phyloP scores from a whole-genome alignment of 192 early-diverging fungal genomes.

The Dimargaris cristalligena region DNA sequence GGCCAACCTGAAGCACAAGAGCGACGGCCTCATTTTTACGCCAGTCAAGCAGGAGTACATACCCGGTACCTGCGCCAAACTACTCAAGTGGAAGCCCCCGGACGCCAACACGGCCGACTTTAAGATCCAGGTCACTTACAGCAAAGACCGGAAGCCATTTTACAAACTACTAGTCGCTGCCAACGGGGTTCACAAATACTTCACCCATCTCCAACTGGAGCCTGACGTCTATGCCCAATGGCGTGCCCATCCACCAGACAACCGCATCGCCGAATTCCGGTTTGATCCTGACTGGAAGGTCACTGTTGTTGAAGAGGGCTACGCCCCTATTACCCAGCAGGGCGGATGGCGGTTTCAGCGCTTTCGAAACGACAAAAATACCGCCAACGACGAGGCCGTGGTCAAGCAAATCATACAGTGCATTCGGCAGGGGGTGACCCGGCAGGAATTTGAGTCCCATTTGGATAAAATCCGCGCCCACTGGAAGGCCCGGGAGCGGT shows the following conservation, averaged over 20 bases:
- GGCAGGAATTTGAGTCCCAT: neutral
- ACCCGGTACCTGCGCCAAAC: slow-evolving; percentile 33
- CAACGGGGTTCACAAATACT: slow-evolving; percentile 19
- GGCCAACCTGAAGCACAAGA: slow-evolving; percentile 5
- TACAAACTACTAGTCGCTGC: slow-evolving; percentile 14
- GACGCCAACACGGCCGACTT: slow-evolving; percentile 43
- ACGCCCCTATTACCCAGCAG: slow-evolving; percentile 1
- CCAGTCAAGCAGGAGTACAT: slow-evolving; percentile 16
- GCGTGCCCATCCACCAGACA: slow-evolving; percentile 17
- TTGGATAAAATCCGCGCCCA: slow-evolving; percentile 7
- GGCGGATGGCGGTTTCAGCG: slow-evolving; percentile 8
- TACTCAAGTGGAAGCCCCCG: slow-evolving; percentile 46
- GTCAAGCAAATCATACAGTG: neutral
- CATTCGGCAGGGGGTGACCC: neutral
- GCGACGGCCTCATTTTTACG: slow-evolving; percentile 13
- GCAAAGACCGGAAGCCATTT: slow-evolving; percentile 14
- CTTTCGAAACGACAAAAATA: neutral
- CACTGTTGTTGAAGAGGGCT: slow-evolving; percentile 4
- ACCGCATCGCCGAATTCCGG: slow-evolving; percentile 32
- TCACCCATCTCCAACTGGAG: slow-evolving; percentile 22
- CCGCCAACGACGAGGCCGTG: neutral
- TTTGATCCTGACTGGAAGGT: slow-evolving; percentile 34
- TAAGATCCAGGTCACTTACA: slow-evolving; percentile 19
- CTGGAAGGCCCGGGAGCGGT: slow-evolving; percentile 3
- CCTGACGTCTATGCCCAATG: slow-evolving; percentile 18